These are phyloP conservation scores for Oenanthe sinensis DNA, from an alignment of 129 eudicot species.

Conservation along the genomic window DNA sequence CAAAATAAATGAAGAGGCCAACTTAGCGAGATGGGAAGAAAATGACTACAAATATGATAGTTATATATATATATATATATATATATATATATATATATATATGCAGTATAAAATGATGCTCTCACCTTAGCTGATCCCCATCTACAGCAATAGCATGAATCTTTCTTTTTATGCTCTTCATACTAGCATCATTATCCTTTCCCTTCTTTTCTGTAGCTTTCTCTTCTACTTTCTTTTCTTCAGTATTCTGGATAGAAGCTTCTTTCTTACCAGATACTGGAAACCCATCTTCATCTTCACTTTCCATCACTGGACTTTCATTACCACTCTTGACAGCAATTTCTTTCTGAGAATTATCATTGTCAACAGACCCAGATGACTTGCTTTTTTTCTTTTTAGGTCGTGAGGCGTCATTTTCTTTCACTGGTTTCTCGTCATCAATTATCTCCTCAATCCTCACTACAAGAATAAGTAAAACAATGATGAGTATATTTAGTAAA, in stretches of 20 bases:
- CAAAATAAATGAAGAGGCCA: background rate
- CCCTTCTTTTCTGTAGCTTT: slow-evolving; percentile 32
- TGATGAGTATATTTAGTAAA: background rate
- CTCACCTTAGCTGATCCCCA: slow-evolving; percentile 37
- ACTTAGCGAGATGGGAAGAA: background rate
- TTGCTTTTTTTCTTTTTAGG: slow-evolving; percentile 43
- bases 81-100: too few relatives aligned
- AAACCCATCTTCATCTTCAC: slow-evolving; percentile 97
- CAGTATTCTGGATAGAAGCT: slow-evolving; percentile 12
- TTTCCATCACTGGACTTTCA: slow-evolving; percentile 36
- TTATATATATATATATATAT: too few relatives aligned
- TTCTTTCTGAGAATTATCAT: slow-evolving; percentile 28
- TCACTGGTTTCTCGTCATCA: slow-evolving; percentile 59
- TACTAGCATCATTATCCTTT: slow-evolving; percentile 24
- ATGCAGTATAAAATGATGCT: background rate
- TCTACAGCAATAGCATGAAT: slow-evolving; percentile 37
- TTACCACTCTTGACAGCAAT: slow-evolving; percentile 31
- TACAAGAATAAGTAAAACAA: slow-evolving; percentile 18
- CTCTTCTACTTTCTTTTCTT: slow-evolving; percentile 23
- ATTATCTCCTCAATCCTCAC: slow-evolving; percentile 89
- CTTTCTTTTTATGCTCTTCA: slow-evolving; percentile 45
- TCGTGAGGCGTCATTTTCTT: slow-evolving; percentile 26
- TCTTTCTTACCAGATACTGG: slow-evolving; percentile 42
- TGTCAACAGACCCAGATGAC: slow-evolving; percentile 20
- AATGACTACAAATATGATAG: background rate